Base-by-base conservation (phyloP, 768 basidiomycete genomes). In the Tulasnella sp. region DNA sequence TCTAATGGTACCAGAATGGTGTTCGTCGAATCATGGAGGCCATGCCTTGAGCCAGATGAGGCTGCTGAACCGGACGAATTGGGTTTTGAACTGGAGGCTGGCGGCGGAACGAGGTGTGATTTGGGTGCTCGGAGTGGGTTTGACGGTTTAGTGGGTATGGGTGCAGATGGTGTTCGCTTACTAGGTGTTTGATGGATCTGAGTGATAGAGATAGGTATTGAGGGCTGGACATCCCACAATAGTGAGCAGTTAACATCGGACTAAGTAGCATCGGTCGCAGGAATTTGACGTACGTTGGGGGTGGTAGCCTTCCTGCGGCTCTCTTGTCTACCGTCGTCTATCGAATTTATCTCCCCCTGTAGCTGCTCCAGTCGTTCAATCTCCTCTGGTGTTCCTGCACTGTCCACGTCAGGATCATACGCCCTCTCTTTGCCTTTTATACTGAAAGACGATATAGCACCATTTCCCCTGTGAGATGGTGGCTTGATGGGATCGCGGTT, bases 1-100 rank as follows among this genome's bases (percentile, higher is more conserved):
- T 51, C 32, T 23, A 59, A 24, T 5, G 58, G 48, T 10, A 59
- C 29, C 21, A 47, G 58, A 5, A 59, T 47, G 3, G 32, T 59
- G 8, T 17, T 11, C 2, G 47, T 59, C 17, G 58, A 50, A 23
- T 21, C 17, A 30, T 59, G 58, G 3, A 59, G 34, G 3, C 58
- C 58, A 21, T 48, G 32, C 23, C 34, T 21, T 3, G 45, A 23
- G 19, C 34, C 50, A 30, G 30, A 10, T 24, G 50, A 49, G 15
- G 32, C 42, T 26, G n/a, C 49, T 17, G 58, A 56, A 47, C 24
- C 26, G 19, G 27, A 19, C 15, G 38, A 42, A n/a, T n/a, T 27
- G 5, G n/a, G 32, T 19, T 24, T 26, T 15, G 55, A 42, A 17
- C 55, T 26, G 29, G 24, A 56, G 4, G n/a, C 21, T 48, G 45